Evolutionary conservation across 805 yeast genomes (phyloP).

Genomic region (Yamadazyma takamatsuzukensis): DNA sequence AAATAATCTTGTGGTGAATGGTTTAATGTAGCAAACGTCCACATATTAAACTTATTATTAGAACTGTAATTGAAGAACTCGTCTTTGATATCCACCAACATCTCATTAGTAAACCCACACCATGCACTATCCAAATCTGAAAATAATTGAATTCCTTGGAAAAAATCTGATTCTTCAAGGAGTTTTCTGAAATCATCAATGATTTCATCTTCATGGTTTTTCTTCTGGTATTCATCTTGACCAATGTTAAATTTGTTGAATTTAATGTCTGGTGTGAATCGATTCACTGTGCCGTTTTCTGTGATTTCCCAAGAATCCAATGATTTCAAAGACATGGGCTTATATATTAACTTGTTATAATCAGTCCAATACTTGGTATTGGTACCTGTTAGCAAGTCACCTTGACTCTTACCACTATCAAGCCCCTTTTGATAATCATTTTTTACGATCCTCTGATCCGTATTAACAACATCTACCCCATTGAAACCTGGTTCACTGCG

Average conservation of each 20-base stretch:
- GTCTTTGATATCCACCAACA: conserved; percentile 59
- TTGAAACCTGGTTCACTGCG: conserved; percentile 1
- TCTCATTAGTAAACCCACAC: conserved; percentile 67
- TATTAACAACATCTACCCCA: conserved; percentile 20
- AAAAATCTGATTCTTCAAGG: conserved; percentile 71
- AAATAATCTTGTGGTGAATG: conserved; percentile 1
- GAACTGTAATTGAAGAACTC: conserved; percentile 51
- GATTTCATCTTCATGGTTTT: conserved; percentile 23
- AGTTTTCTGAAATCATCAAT: conserved; percentile 56
- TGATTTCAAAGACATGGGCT: conserved; percentile 55
- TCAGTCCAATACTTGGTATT: conserved; percentile 77
- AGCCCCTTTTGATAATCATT: conserved; percentile 63
- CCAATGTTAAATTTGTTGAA: conserved; percentile 58
- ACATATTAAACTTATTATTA: conserved; percentile 31
- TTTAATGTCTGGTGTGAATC: conserved; percentile 27
- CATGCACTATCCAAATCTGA: conserved; percentile 77
- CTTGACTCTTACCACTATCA: conserved; percentile 42
- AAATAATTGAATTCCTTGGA: conserved; percentile 67
- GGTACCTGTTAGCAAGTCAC: conserved; percentile 26
- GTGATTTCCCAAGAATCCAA: conserved; percentile 56
- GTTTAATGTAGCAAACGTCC: conserved; percentile 29
- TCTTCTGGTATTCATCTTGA: conserved; percentile 54
- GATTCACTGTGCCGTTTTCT: conserved; percentile 16
- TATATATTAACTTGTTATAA: conserved; percentile 62
- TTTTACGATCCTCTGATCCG: conserved; percentile 37